Conservation (phyloP, 2,329 filamentous ascomycete genomes). For the Exophiala mesophila region DNA sequence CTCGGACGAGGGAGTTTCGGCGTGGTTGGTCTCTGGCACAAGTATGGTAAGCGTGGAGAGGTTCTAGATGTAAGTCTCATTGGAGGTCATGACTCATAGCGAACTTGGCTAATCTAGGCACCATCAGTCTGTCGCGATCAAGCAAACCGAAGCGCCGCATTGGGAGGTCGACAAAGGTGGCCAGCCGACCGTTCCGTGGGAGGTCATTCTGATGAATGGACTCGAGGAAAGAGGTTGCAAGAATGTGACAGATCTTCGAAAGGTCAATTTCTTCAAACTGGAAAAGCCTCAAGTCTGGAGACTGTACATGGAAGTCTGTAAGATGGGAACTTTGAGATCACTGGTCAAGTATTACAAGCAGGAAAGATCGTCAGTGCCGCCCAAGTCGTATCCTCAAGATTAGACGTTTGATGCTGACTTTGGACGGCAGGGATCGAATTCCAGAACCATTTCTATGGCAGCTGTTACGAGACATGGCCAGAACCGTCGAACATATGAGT, state of each 20-base stretch:
- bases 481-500: conserved; percentile 14
- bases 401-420: neutral
- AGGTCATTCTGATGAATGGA: conserved; percentile 12
- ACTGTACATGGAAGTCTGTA: conserved; percentile 16
- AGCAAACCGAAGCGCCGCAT: conserved; percentile 11
- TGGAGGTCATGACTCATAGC: neutral
- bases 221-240: conserved; percentile 12
- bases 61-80: conserved; percentile 11
- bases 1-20: conserved; percentile 16
- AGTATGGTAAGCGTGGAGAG: conserved; percentile 10
- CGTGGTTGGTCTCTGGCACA: conserved; percentile 16
- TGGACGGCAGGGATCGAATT: conserved; percentile 7
- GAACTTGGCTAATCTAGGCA: neutral
- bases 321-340: conserved; percentile 11
- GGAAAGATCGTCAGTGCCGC: neutral
- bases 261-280: conserved; percentile 7
- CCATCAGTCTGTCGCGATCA: conserved; percentile 14
- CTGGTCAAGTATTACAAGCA: conserved; percentile 11
- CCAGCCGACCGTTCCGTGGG: conserved; percentile 9
- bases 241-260: conserved; percentile 9
- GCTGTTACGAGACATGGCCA: conserved; percentile 15
- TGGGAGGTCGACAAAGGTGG: conserved; percentile 9
- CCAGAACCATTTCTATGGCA: conserved; percentile 23
- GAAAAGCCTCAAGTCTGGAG: conserved; percentile 9
- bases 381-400: too few species aligned